Percentiles rank a stretch among this genome's conserved stretches.
These are phyloP conservation scores for Diaporthe eres DNA, from an alignment of 2,329 filamentous ascomycete species.

Conservation along the genomic window DNA sequence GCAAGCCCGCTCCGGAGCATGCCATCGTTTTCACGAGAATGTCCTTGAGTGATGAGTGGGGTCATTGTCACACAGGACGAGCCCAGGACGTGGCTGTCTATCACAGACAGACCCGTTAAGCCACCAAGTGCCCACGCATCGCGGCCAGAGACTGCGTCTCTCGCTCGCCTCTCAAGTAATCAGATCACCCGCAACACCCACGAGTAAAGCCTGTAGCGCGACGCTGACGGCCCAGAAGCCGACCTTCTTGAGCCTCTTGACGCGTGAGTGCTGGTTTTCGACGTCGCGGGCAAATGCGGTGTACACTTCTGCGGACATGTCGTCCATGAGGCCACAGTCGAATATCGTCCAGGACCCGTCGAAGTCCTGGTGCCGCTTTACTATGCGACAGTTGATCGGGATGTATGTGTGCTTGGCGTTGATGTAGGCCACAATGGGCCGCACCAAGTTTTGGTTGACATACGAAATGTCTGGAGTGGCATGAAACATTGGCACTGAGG, in stretches of 20 bases:
- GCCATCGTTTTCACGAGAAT: not conserved
- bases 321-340: slow-evolving; percentile 94
- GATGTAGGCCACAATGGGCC: slow-evolving; percentile 98
- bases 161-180: slow-evolving; percentile 51
- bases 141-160: not conserved
- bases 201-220: slow-evolving; percentile 92
- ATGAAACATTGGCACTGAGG: slow-evolving; percentile 88
- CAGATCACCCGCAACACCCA: slow-evolving; percentile 91
- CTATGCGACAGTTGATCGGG: slow-evolving; percentile 92
- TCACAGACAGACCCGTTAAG: not conserved
- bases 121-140: not conserved
- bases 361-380: slow-evolving; percentile 90
- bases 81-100: not conserved
- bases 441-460: slow-evolving; percentile 93
- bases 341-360: slow-evolving; percentile 96
- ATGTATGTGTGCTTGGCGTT: slow-evolving; percentile 97
- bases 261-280: slow-evolving; percentile 87
- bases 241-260: slow-evolving; percentile 89
- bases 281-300: slow-evolving; percentile 94
- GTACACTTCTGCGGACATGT: slow-evolving; percentile 93
- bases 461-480: slow-evolving; percentile 88
- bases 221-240: slow-evolving; percentile 96
- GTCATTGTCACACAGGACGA: too few species aligned
- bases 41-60: not conserved
- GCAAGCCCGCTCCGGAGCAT: not conserved